Conservation (phyloP, 441 rosid species). For the Jatropha podagrica region DNA sequence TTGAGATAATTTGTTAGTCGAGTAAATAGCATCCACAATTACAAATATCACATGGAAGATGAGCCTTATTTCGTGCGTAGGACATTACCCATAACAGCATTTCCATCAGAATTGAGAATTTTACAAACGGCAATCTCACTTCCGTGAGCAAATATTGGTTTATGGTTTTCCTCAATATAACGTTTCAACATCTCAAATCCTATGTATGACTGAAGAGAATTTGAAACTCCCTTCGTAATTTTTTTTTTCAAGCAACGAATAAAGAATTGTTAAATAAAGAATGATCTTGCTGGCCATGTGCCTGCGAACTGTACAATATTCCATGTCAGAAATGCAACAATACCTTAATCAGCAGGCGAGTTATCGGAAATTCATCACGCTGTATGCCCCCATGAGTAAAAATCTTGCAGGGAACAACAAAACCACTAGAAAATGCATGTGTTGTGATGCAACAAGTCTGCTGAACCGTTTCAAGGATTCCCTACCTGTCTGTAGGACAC, state of each 20-base stretch:
- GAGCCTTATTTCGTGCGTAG: neutral
- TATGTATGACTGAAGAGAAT: neutral
- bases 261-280: conserved; percentile 53
- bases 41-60: neutral
- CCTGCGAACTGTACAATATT: conserved; percentile 26
- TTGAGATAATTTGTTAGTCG: conserved; percentile 2
- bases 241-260: conserved; percentile 35
- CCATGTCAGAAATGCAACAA: conserved; percentile 11
- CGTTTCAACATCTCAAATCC: neutral
- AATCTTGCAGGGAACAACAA: conserved; percentile 68
- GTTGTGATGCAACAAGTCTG: conserved; percentile 74
- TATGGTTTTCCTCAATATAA: conserved; percentile 2
- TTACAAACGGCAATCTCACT: conserved; percentile 1
- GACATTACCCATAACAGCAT: neutral
- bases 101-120: neutral
- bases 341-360: neutral
- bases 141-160: conserved; percentile 11
- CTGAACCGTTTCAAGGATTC: conserved; percentile 68
- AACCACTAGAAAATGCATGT: conserved; percentile 74
- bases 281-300: conserved; percentile 29
- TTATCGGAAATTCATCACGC: conserved; percentile 41
- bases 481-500: conserved; percentile 57
- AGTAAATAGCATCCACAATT: conserved; percentile 19
- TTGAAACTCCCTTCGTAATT: conserved; percentile 6
- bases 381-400: conserved; percentile 58